Evolutionary conservation across 129 eudicot species (phyloP), one percentile per base, ranked within the genome.

Genomic region (Artemisia tridentata): DNA sequence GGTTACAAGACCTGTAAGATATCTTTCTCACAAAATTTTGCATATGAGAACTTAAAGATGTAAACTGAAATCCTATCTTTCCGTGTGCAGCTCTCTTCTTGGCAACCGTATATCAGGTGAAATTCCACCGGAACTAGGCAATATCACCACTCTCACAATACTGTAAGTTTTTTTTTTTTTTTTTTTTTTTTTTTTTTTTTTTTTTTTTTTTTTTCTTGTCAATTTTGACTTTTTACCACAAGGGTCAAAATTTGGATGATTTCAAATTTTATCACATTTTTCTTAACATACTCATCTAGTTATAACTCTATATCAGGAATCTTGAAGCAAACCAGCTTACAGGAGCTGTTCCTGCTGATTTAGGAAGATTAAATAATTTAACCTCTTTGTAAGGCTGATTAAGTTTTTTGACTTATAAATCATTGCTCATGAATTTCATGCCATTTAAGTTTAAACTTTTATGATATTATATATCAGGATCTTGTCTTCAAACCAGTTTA

Each of bases 311-410:
- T 51, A 76, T 34, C 89, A 92, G 96, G 81, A 68, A 78, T 72
- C 81, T 89, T 55, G 98, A 92, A 76, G 92, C 82, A 70, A 92
- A 92, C 79, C 81, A 63, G 64, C 84, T 92, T 74, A 77, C 90
- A 10, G 98, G 95, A 51, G 67, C 69, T 5, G 76, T 92, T 59
- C 96, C 98, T 31, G 16, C 80, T 14, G 96, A 87, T 12, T 77
- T 92, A 1, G 95, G 88, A 55, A 87, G 71, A 59, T 61, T 92
- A 75, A 69, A 51, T 15, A 78, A 85, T 85, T 65, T 89, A 74
- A 46, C 48, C 9, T 63, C 81, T 72, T 74, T 92, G 98, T 89
- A 83, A 75, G 98, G 45, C 49, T 49, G 52, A 25, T 17, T 21
- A 31, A 18, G 12, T 41, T 63, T 64, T 63, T 56, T 9, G 5